A percentile compares a stretch with the other conserved stretches of the same genome.
phyloP scores from a whole-genome alignment of 176 grass and related monocot species.

The Ensete glaucum region DNA sequence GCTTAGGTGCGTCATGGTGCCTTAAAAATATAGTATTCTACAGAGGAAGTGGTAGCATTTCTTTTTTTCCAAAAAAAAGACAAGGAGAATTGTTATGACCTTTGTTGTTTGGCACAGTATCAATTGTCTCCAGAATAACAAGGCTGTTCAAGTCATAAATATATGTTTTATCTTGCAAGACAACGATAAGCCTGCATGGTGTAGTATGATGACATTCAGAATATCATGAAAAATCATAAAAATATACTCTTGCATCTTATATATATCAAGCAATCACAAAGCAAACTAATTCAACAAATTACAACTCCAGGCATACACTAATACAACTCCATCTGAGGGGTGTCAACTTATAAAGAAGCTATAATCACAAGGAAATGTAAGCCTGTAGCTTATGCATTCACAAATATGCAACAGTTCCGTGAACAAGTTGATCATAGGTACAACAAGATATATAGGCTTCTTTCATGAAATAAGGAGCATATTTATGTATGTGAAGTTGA shows the following conservation, averaged over 20 bases:
- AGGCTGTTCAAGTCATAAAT: slow-evolving; percentile 76
- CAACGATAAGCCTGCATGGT: slow-evolving; percentile 86
- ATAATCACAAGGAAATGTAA: neutral
- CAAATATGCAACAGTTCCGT: neutral
- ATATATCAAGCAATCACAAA: neutral
- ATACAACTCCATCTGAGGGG: neutral
- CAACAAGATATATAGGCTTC: neutral
- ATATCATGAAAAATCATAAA: neutral
- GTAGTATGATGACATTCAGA: slow-evolving; percentile 28
- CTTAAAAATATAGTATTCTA: neutral
- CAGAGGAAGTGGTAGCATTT: neutral
- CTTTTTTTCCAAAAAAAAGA: neutral
- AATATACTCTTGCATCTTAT: neutral
- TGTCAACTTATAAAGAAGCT: neutral
- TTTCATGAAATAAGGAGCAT: neutral
- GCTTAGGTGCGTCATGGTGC: neutral
- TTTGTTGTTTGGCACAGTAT: slow-evolving; percentile 77
- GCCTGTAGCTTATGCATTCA: neutral
- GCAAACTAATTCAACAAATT: neutral
- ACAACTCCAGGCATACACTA: neutral
- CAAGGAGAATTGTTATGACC: slow-evolving; percentile 33
- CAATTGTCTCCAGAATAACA: slow-evolving; percentile 80
- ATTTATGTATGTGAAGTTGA: neutral
- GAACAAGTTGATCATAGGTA: neutral
- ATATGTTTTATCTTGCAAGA: slow-evolving; percentile 81